phyloP scores from a whole-genome alignment of 208 protist species.

The Leptomonas pyrrhocoris region DNA sequence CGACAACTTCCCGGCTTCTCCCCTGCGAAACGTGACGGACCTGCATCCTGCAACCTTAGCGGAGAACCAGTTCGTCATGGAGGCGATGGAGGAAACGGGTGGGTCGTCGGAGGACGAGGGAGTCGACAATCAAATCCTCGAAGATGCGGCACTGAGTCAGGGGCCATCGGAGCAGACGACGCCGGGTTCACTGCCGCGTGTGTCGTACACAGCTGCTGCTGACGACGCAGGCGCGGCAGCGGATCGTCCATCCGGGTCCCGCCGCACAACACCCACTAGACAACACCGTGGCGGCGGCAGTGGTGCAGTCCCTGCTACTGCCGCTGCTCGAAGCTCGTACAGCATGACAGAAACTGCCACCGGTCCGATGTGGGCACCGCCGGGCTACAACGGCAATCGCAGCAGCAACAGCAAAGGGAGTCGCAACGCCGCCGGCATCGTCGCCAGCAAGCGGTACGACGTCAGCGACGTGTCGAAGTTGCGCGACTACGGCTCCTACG shows the following conservation, averaged over 20 bases:
- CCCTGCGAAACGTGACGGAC: slow-evolving; percentile 4
- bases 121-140: slow-evolving; percentile 19
- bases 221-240: background rate
- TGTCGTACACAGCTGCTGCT: background rate
- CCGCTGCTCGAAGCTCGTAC: background rate
- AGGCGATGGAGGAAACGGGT: slow-evolving; percentile 26
- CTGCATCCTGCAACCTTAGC: background rate
- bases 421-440: background rate
- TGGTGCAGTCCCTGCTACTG: background rate
- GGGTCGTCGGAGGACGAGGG: slow-evolving; percentile 33
- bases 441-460: slow-evolving; percentile 38
- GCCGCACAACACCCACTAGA: background rate
- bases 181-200: background rate
- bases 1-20: background rate
- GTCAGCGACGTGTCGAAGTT: slow-evolving; percentile 62
- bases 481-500: slow-evolving; percentile 56
- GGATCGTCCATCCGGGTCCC: background rate
- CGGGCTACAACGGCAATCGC: background rate
- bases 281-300: background rate
- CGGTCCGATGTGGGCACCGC: slow-evolving; percentile 7
- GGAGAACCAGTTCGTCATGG: slow-evolving; percentile 18
- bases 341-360: background rate
- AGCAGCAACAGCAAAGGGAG: background rate
- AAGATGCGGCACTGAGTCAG: slow-evolving; percentile 5
- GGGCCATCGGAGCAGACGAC: background rate